These are phyloP conservation scores for Suhomyces anneliseae DNA, from an alignment of 1,139 yeast genomes.

Conservation along the genomic window DNA sequence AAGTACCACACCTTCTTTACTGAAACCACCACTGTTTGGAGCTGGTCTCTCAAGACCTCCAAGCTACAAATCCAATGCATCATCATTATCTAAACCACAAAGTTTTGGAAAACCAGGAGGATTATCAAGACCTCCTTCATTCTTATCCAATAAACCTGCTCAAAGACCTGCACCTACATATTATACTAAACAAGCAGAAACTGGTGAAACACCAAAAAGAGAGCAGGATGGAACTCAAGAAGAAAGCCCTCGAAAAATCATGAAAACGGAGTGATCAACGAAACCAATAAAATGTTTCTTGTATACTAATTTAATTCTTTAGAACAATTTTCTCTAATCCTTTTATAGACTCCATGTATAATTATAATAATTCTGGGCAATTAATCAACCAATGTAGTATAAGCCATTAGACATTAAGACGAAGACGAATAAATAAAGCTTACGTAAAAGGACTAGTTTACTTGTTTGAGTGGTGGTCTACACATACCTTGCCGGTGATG, in stretches of 20 bases:
- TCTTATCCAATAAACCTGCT: slow-evolving; percentile 20
- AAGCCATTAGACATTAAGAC: too few species aligned
- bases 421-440: too few species aligned
- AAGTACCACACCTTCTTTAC: slow-evolving; percentile 7
- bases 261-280: slow-evolving; percentile 11
- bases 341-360: slow-evolving; percentile 3
- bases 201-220: slow-evolving; percentile 9
- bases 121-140: slow-evolving; percentile 24
- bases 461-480: neutral
- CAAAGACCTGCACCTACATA: slow-evolving; percentile 3
- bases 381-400: too few species aligned
- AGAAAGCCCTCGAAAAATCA: slow-evolving; percentile 12
- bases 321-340: neutral
- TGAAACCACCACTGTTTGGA: slow-evolving; percentile 12
- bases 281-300: neutral
- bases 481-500: too few species aligned
- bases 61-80: slow-evolving; percentile 11
- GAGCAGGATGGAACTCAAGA: slow-evolving; percentile 9
- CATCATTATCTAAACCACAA: slow-evolving; percentile 14
- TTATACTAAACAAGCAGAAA: slow-evolving; percentile 1
- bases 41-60: slow-evolving; percentile 16
- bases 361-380: neutral
- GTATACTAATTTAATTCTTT: slow-evolving; percentile 6
- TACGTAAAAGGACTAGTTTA: neutral
- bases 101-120: slow-evolving; percentile 20